phyloP scores from a whole-genome alignment of 305 asterid genomes.

The Rubia occidens region DNA sequence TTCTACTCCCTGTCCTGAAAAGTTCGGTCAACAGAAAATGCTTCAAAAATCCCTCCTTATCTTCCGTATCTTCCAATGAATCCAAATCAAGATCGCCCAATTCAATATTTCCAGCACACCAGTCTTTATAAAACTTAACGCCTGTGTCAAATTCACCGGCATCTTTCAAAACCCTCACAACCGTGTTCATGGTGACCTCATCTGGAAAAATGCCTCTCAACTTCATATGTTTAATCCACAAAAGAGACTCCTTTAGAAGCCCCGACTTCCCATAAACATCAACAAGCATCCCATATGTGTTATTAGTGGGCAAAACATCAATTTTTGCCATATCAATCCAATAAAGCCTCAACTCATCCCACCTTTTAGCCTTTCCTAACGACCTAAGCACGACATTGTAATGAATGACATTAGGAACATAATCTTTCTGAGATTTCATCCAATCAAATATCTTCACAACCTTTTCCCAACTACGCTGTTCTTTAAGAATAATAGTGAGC shows the following conservation, averaged over 20 bases:
- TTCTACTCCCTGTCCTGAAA: slow-evolving; percentile 66
- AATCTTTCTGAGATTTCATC: slow-evolving; percentile 69
- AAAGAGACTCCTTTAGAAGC: slow-evolving; percentile 65
- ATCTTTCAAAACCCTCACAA: slow-evolving; percentile 75
- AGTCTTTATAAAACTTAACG: slow-evolving; percentile 57
- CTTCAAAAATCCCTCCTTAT: slow-evolving; percentile 30
- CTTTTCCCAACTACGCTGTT: slow-evolving; percentile 69
- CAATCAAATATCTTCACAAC: slow-evolving; percentile 70
- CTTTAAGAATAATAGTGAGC: slow-evolving; percentile 81
- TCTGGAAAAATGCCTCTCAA: slow-evolving; percentile 70
- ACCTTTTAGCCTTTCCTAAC: slow-evolving; percentile 69
- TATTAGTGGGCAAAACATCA: slow-evolving; percentile 62
- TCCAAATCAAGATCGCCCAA: slow-evolving; percentile 64
- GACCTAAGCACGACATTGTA: slow-evolving; percentile 78
- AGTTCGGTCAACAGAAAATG: slow-evolving; percentile 76
- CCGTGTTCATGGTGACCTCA: slow-evolving; percentile 90
- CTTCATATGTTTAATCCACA: slow-evolving; percentile 88
- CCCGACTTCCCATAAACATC: slow-evolving; percentile 95
- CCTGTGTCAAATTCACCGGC: slow-evolving; percentile 65
- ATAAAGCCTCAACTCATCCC: slow-evolving; percentile 89
- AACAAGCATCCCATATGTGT: slow-evolving; percentile 80
- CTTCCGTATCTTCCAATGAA: slow-evolving; percentile 35
- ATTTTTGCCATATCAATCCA: slow-evolving; percentile 89
- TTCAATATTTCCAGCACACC: slow-evolving; percentile 67
- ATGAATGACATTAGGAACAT: slow-evolving; percentile 75